These are phyloP conservation scores for Elaeagnus macrophylla DNA, from an alignment of 306 rosid genomes.

Conservation along the genomic window DNA sequence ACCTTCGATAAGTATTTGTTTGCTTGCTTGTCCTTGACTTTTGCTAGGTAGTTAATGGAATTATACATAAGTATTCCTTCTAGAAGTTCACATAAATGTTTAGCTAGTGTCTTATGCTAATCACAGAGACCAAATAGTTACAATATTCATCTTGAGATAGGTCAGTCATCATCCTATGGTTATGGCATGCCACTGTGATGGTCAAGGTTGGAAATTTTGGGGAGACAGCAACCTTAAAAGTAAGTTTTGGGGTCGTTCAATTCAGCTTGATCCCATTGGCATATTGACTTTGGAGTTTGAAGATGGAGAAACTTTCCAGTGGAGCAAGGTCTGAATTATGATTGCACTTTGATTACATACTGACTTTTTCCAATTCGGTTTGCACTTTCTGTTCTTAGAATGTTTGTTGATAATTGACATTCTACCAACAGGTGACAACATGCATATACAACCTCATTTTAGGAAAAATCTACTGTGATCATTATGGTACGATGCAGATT, in stretches of 20 bases:
- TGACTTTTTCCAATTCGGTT: background rate
- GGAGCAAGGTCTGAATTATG: slow-evolving; percentile 70
- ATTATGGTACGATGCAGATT: slow-evolving; percentile 95
- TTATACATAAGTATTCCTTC: too few relatives aligned
- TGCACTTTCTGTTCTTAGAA: slow-evolving; percentile 2
- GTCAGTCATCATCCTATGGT: slow-evolving; percentile 99
- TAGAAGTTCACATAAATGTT: too few relatives aligned
- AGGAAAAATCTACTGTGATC: slow-evolving; percentile 95
- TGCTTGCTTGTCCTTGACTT: too few relatives aligned
- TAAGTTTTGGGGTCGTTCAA: slow-evolving; percentile 99
- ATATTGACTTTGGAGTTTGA: slow-evolving; percentile 80
- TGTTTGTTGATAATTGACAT: slow-evolving; percentile 14
- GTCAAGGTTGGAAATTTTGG: slow-evolving; percentile 94
- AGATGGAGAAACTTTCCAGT: slow-evolving; percentile 87
- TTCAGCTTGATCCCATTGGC: slow-evolving; percentile 97
- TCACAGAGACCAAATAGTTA: too few relatives aligned
- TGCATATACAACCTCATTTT: slow-evolving; percentile 95
- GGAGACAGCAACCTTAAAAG: slow-evolving; percentile 97
- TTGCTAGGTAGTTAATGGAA: too few relatives aligned
- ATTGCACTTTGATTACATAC: slow-evolving; percentile 15
- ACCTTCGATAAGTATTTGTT: too few relatives aligned
- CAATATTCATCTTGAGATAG: slow-evolving; percentile 38
- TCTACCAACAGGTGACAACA: slow-evolving; percentile 68
- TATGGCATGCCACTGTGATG: slow-evolving; percentile 97
- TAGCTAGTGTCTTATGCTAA: too few relatives aligned